Base-by-base conservation (phyloP, 129 eudicot species). In the Lactuca sativa region DNA sequence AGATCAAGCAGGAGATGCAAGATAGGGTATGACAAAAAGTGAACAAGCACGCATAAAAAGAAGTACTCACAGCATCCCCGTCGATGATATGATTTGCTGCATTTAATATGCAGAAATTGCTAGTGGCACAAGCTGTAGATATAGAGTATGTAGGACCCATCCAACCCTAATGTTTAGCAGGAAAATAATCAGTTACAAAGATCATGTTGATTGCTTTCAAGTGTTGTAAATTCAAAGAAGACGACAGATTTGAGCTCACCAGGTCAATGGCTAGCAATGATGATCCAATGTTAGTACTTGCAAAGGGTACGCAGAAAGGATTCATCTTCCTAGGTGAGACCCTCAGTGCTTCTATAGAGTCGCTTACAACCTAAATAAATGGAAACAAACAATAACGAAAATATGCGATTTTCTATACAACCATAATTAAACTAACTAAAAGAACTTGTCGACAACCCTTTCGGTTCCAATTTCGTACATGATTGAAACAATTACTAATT, bases 141-240 rank as follows among this genome's bases (percentile, higher is more conserved):
- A 91, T 91, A 34, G 97, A 91, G 77, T 91, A 91, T 62, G 87
- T 91, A 58, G 97, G 97, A 58, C 95, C 97, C 97, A 91, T 91
- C 95, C 95, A 91, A 59, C 95, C 95, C 97, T 91, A 82, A 55
- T 67, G 36, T 72, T 56, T 16, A 30, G 48, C 9, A 48, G 7
- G 44, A n/a, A 44, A 4, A 66, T 1, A 56, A 33, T 54, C 38
- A 40, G 21, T 59, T 76, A 59, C 6, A 12, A 59, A 18, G 25
- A n/a, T 25, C 57, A 47, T 11, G 30, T 0, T 12, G n/a, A 11
- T 44, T 44, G 14, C 5, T 47, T 47, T n/a, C 52, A 51, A 65
- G 71, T 56, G 59, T 63, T n/a, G 37, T 40, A 32, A 63, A 67
- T 31, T 48, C 14, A 17, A 15, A 64, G 31, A 17, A 43, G 40